Base-by-base conservation (phyloP, 2,329 filamentous ascomycete species). In the Pyrenophora seminiperda region DNA sequence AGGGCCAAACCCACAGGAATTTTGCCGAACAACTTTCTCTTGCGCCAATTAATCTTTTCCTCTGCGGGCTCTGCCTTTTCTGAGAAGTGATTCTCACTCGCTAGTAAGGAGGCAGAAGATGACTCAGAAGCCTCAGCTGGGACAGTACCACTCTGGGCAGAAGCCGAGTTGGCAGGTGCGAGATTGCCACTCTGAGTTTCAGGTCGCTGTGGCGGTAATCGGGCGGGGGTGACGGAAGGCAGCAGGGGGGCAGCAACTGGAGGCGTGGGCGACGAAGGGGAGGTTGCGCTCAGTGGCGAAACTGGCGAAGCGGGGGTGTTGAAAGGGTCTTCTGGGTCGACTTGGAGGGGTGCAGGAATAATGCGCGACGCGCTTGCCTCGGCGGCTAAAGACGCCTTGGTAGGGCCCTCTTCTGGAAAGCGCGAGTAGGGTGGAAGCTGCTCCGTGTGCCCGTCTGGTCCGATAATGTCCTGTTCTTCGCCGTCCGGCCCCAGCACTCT, bases 381-480 rank as follows among this genome's bases (percentile, higher is more conserved):
- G 7, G 70, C 61, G 39, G 73, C 63, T 55, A 78, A 59, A 10
- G 76, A 69, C 7, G 75, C 75, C 82, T 91, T 78, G 72, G 82
- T 67, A 68, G 81, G 73, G 75, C 86, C 78, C 48, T 90, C 88
- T 43, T 95, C 89, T 2, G 92, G 90, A 72, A 95, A 97, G 70
- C 91, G 82, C 11, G 90, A 90, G 68, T 97, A 97, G 0, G 93
- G 93, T 10, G 93, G 93, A 14, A 97, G 77, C 71, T 96, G 90
- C 73, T 97, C 93, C 1, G 89, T 87, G 67, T 97, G 91, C 1
- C 92, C 92, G 65, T 96, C 85, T 0, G 89, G 89, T 1, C 91
- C 91, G 42, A 97, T 87, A 45, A 97, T 84, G 68, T 92, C 91
- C 38, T 88, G 90, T 62, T 96, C 92, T 73, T 96, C 91, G 43